Evolutionary conservation across 257 asterid genomes (phyloP), one percentile per base, ranked within the genome.

Genomic region (Solanum bulbocastanum): DNA sequence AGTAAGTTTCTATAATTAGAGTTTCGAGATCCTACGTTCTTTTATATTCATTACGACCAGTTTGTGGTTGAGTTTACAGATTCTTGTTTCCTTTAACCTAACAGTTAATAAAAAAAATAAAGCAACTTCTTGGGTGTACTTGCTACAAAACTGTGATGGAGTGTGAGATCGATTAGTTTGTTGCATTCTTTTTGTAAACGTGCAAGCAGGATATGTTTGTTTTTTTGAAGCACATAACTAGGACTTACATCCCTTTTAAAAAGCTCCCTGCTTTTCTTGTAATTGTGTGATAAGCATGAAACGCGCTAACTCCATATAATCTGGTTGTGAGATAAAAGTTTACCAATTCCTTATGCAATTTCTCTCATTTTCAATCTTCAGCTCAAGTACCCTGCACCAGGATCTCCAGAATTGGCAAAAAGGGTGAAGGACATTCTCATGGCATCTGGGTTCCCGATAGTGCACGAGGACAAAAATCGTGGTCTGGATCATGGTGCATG

Each of bases 401-500:
- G 98, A 73, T 93, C 97, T 82, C 98, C 98, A 18, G 92, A 91
- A 49, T 81, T 95, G 89, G 98, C 98, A 73, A 82, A 65, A 10
- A 93, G 91, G 92, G 95, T 94, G 89, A 94, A 92, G 91, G 89
- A 92, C 16, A 84, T 93, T 87, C 94, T 95, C 14, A 87, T 75
- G 81, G 93, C 88, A 60, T 91, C 93, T 44, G 97, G 97, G 33
- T 92, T 94, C 90, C 44, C 89, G 65, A 83, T 76, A 27, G 98
- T 95, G 39, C 49, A 85, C 5, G 92, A 93, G 91, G 97, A 94
- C 88, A 91, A 92, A 85, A 81, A 92, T 62, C 97, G 97, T 33
- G 98, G 98, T 30, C 85, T 95, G 90, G 98, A 95, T 91, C 98
- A 95, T 52, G 98, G 98, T 44, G 98, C 98, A 25, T 93, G 98